These are phyloP conservation scores for Phytopythium helicoides DNA, from an alignment of 352 stramenopile species.

Conservation along the genomic window DNA sequence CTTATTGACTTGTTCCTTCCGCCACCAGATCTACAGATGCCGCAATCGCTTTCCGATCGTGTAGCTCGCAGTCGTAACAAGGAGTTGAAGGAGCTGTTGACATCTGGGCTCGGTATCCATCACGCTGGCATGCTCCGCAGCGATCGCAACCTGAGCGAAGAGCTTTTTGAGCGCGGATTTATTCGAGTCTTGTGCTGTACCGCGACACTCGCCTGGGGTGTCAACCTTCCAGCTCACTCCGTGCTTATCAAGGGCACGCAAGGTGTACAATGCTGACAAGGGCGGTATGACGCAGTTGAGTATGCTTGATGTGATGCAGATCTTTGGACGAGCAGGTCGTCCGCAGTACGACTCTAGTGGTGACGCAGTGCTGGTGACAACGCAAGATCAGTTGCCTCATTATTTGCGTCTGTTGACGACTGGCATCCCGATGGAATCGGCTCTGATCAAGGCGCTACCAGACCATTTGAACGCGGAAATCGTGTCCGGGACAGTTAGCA, in stretches of 20 bases:
- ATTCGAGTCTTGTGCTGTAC: slow-evolving; percentile 99
- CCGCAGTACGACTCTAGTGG: slow-evolving; percentile 99
- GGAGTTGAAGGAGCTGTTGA: slow-evolving; percentile 94
- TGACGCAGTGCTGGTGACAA: slow-evolving; percentile 98
- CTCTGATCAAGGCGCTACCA: slow-evolving; percentile 97
- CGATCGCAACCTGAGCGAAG: slow-evolving; percentile 95
- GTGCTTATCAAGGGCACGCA: slow-evolving; percentile 99
- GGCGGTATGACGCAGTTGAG: slow-evolving; percentile 96
- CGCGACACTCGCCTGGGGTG: slow-evolving; percentile 98
- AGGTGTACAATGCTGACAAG: slow-evolving; percentile 99
- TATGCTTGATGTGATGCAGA: slow-evolving; percentile 99
- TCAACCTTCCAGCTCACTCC: slow-evolving; percentile 98
- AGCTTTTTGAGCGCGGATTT: slow-evolving; percentile 96
- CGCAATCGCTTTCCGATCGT: slow-evolving; percentile 50
- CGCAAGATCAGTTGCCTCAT: slow-evolving; percentile 89
- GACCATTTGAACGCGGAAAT: slow-evolving; percentile 99
- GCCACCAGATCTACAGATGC: slow-evolving; percentile 51
- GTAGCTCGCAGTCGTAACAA: slow-evolving; percentile 94
- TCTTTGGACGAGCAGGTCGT: slow-evolving; percentile 97
- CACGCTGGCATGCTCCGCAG: slow-evolving; percentile 97
- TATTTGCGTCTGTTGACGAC: slow-evolving; percentile 96
- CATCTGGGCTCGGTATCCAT: slow-evolving; percentile 96
- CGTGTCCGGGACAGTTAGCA: slow-evolving; percentile 97
- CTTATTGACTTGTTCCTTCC: slow-evolving; percentile 62
- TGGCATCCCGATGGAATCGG: slow-evolving; percentile 97